Conservation (phyloP, 805 yeast genomes). For the Blastobotrys peoriensis region DNA sequence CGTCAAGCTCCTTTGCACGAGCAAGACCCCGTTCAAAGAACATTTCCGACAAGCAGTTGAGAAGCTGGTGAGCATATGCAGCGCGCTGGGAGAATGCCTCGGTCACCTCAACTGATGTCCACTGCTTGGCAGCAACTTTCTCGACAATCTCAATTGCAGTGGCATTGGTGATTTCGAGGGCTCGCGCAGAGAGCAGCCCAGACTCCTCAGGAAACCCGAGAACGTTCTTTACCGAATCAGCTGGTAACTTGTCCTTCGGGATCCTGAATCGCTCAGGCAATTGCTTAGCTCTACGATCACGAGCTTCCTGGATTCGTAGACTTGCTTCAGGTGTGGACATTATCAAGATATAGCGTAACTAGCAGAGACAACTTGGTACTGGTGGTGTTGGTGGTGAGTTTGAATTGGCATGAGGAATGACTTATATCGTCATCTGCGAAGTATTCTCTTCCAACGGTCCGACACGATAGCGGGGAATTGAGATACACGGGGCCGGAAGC, state of each 20-base stretch:
- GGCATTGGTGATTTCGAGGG: slow-evolving; percentile 23
- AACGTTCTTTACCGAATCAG: slow-evolving; percentile 17
- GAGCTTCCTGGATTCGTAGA: too few species aligned
- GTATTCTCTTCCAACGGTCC: too few species aligned
- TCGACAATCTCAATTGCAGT: slow-evolving; percentile 20
- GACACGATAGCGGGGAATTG: too few species aligned
- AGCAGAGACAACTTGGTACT: too few species aligned
- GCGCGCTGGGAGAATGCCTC: slow-evolving; percentile 55
- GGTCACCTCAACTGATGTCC: slow-evolving; percentile 34
- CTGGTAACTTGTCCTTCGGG: slow-evolving; percentile 20
- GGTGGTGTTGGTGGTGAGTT: too few species aligned
- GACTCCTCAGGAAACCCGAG: slow-evolving; percentile 17
- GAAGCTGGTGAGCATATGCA: slow-evolving; percentile 50
- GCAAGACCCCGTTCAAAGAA: slow-evolving; percentile 53
- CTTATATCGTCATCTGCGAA: too few species aligned
- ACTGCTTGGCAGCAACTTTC: slow-evolving; percentile 17
- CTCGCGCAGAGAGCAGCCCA: slow-evolving; percentile 20
- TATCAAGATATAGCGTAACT: too few species aligned
- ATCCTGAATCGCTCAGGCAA: slow-evolving; percentile 18
- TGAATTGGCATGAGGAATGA: too few species aligned
- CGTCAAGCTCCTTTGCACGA: slow-evolving; percentile 51
- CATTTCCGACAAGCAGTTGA: slow-evolving; percentile 28
- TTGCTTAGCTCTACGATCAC: slow-evolving; percentile 13
- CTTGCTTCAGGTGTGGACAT: too few species aligned
- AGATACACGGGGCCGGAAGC: too few species aligned